Evolutionary conservation across 2,329 filamentous ascomycete genomes (phyloP).

Genomic region (Aspergillus phoenicis): DNA sequence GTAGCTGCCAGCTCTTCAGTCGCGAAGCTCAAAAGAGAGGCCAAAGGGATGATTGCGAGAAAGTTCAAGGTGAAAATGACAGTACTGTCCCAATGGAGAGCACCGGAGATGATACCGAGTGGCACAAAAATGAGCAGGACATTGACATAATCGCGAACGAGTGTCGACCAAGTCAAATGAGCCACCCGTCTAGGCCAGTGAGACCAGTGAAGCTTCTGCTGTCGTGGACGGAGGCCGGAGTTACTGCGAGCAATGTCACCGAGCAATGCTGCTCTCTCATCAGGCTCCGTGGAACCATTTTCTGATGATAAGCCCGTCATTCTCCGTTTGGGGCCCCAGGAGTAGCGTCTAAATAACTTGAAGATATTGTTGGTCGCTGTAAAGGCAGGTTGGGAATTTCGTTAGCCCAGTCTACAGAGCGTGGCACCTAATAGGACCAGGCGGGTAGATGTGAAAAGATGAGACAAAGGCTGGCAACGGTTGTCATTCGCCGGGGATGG

Average conservation of each 20-base stretch:
- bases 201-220: constrained; percentile 43
- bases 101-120: constrained; percentile 63
- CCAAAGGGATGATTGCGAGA: constrained; percentile 65
- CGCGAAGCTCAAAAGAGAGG: constrained; percentile 64
- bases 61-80: constrained; percentile 66
- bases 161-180: constrained; percentile 47
- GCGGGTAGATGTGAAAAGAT: not conserved
- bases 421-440: not conserved
- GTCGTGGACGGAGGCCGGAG: constrained; percentile 22
- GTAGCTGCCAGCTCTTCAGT: constrained; percentile 65
- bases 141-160: constrained; percentile 59
- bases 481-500: not conserved
- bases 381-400: not conserved
- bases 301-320: constrained; percentile 32
- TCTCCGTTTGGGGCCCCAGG: constrained; percentile 30
- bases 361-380: constrained; percentile 33
- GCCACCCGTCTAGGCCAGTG: constrained; percentile 43
- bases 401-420: constrained; percentile 17
- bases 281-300: constrained; percentile 36
- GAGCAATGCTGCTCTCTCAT: constrained; percentile 42
- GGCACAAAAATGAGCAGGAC: constrained; percentile 67
- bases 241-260: constrained; percentile 22
- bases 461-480: not conserved
- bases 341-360: constrained; percentile 33
- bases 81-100: constrained; percentile 60